Evolutionary conservation across 306 rosid species (phyloP).

Genomic region (Boehmeria nivea): DNA sequence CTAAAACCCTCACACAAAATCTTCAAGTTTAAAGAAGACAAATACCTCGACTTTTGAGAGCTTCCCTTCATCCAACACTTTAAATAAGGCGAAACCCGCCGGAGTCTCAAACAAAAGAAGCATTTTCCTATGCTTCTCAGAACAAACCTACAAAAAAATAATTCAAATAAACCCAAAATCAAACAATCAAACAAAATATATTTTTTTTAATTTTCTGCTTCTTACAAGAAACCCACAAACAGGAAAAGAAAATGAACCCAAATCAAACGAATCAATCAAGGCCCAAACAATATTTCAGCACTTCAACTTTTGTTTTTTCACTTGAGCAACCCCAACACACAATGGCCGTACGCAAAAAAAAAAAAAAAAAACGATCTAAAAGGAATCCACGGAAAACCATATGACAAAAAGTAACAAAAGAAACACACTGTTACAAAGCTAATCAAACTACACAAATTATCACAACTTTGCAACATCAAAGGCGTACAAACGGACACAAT

Average conservation of each 20-base stretch:
- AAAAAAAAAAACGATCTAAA: no score
- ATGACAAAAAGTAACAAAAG: background rate
- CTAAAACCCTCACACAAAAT: background rate
- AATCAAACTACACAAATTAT: background rate
- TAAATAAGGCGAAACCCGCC: constrained; percentile 77
- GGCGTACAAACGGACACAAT: background rate
- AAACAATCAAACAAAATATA: background rate
- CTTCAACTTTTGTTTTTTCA: no score
- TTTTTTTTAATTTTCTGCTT: no score
- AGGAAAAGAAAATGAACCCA: no score
- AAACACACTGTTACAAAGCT: background rate
- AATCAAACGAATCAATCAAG: no score
- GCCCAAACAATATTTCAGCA: no score
- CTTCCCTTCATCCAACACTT: constrained; percentile 75
- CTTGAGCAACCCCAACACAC: no score
- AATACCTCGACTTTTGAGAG: constrained; percentile 71
- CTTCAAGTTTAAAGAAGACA: background rate
- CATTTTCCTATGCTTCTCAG: constrained; percentile 38
- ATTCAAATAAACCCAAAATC: background rate
- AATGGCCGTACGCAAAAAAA: no score
- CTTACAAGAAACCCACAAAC: no score
- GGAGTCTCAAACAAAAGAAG: constrained; percentile 68
- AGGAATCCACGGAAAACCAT: no score
- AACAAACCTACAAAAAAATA: constrained; percentile 27
- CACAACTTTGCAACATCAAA: background rate